Base-by-base conservation (phyloP, 2,329 filamentous ascomycete genomes). In the Calcarisporium arbuscula region DNA sequence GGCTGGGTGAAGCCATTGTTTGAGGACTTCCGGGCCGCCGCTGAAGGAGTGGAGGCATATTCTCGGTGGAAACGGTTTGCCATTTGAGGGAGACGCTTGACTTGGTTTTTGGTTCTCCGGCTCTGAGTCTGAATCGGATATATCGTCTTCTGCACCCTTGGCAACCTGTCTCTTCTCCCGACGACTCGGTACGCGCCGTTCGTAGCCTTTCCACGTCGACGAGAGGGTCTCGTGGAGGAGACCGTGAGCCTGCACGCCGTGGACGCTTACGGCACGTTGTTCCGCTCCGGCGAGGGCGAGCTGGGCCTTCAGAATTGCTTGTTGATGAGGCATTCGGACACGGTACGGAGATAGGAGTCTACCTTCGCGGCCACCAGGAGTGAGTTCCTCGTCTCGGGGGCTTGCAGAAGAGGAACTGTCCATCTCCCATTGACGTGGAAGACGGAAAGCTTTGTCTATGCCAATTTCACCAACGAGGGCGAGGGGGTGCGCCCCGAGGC, bases 31-130 rank as follows among this genome's bases (percentile, higher is more conserved):
- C 9, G 77, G 68, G 6, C 82, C 74, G 1, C 87, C 90, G 30
- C 85, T 94, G 59, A 88, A 98, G 0, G 89, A 95, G 59, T 98
- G 92, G 39, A 98, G 75, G 53, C 92, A 98, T 53, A 96, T 82
- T 8, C 89, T 70, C 1, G 89, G 88, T 5, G 92, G 89, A 47
- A 82, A 96, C 0, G 84, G 81, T 40, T 72, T 78, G 2, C 39
- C 41, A 19, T 27, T 34, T 4, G 26, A 49, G 19, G 27, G 19
- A n/a, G n/a, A n/a, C n/a, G n/a, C n/a, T n/a, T n/a, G n/a, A n/a
- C n/a, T n/a, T n/a, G n/a, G n/a, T n/a, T n/a, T n/a, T n/a, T n/a
- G n/a, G n/a, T n/a, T n/a, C n/a, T n/a, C n/a, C n/a, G n/a, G n/a
- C n/a, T 34, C 35, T 6, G 10, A n/a, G 19, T 62, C 59, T 4